Evolutionary conservation across 2,329 filamentous ascomycete genomes (phyloP).

Genomic region (Sclerotinia borealis): DNA sequence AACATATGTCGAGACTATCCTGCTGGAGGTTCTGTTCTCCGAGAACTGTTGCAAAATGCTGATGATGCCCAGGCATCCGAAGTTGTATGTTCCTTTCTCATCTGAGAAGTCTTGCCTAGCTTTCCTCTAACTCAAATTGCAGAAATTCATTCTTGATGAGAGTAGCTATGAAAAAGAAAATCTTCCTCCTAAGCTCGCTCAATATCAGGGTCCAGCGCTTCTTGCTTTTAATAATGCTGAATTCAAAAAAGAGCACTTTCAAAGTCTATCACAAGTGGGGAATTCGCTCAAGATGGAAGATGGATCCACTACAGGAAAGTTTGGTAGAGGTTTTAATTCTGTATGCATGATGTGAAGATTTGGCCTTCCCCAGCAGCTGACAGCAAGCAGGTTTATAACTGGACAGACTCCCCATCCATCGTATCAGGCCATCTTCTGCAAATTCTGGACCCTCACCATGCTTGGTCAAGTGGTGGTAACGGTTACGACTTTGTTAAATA

Average conservation of each 20-base stretch:
- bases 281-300: conserved; percentile 32
- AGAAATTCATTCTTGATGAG: conserved; percentile 30
- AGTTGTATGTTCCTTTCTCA: conserved; percentile 40
- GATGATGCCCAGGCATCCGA: conserved; percentile 87
- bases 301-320: conserved; percentile 32
- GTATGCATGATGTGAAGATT: conserved; percentile 18
- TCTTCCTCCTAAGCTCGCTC: conserved; percentile 26
- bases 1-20: conserved; percentile 44
- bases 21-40: conserved; percentile 78
- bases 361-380: conserved; percentile 8
- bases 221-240: conserved; percentile 32
- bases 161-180: conserved; percentile 22
- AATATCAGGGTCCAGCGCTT: conserved; percentile 33
- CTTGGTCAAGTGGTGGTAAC: conserved; percentile 31
- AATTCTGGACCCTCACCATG: conserved; percentile 33
- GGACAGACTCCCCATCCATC: conserved; percentile 35
- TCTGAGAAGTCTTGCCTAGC: no score
- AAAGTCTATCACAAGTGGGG: conserved; percentile 30
- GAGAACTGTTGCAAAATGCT: conserved; percentile 95
- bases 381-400: conserved; percentile 31
- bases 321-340: conserved; percentile 35
- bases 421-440: conserved; percentile 29
- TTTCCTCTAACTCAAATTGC: background rate
- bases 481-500: conserved; percentile 30
- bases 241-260: conserved; percentile 31